A percentile compares a stretch with the other conserved stretches of the same genome.
These are phyloP conservation scores for Solanum pimpinellifolium DNA, from an alignment of 257 asterid species.

Conservation along the genomic window DNA sequence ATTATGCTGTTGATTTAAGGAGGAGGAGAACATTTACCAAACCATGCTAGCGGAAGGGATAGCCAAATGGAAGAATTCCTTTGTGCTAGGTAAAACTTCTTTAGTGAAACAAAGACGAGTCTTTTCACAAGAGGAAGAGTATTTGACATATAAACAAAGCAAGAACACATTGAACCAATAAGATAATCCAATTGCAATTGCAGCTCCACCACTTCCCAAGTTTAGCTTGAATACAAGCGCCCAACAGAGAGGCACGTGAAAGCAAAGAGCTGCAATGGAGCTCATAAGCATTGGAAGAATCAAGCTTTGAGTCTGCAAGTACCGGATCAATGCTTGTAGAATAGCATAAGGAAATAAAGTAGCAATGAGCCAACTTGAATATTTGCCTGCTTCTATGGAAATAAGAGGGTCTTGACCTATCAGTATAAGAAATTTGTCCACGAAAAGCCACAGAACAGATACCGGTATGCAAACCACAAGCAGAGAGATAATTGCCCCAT, in stretches of 20 bases:
- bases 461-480: constrained; percentile 48
- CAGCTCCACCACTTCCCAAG: constrained; percentile 64
- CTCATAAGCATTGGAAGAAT: constrained; percentile 59
- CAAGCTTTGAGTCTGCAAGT: constrained; percentile 66
- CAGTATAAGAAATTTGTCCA: constrained; percentile 38
- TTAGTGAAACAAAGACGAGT: constrained; percentile 22
- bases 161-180: constrained; percentile 58
- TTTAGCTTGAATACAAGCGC: constrained; percentile 38
- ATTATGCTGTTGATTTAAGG: constrained; percentile 1
- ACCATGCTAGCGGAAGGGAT: constrained; percentile 22
- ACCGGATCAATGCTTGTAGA: constrained; percentile 61
- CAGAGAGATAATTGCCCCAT: constrained; percentile 45
- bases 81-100: constrained; percentile 8
- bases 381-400: constrained; percentile 57
- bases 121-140: constrained; percentile 38
- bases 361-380: constrained; percentile 53
- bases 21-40: constrained; percentile 7
- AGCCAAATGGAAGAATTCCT: constrained; percentile 27
- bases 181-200: constrained; percentile 55
- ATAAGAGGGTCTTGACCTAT: constrained; percentile 63
- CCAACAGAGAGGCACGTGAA: constrained; percentile 66
- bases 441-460: constrained; percentile 40
- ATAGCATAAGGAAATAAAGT: constrained; percentile 59
- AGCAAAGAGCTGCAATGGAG: constrained; percentile 34
- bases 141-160: constrained; percentile 37